Conservation (phyloP, 768 basidiomycete genomes). For the Serendipita sp. region DNA sequence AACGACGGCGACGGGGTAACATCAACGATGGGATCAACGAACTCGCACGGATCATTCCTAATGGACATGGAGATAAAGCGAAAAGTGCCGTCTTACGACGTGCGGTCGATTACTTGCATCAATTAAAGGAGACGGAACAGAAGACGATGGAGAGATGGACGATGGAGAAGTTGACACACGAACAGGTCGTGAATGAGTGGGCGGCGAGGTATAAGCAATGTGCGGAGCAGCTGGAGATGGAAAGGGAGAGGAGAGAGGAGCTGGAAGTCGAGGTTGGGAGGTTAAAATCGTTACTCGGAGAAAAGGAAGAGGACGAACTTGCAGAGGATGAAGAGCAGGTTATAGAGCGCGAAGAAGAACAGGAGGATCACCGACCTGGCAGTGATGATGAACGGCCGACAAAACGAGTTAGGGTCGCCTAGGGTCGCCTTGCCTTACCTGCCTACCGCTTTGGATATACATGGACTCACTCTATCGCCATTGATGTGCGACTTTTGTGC, state of each 20-base stretch:
- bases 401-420: neutral
- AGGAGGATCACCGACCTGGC: constrained; percentile 14
- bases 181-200: constrained; percentile 72
- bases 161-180: constrained; percentile 80
- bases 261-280: constrained; percentile 10
- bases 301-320: constrained; percentile 13
- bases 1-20: constrained; percentile 83
- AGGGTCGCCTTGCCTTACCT: neutral
- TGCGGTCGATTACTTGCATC: constrained; percentile 83
- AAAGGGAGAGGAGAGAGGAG: constrained; percentile 17
- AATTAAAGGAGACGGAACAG: constrained; percentile 80
- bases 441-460: too few relatives aligned
- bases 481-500: too few relatives aligned
- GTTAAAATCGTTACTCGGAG: constrained; percentile 1
- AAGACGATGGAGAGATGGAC: constrained; percentile 91
- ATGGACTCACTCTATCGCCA: too few relatives aligned
- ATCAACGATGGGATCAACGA: constrained; percentile 96
- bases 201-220: constrained; percentile 71
- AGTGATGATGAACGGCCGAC: neutral
- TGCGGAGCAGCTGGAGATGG: constrained; percentile 20
- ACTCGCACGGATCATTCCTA: constrained; percentile 77
- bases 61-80: constrained; percentile 71
- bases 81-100: constrained; percentile 81
- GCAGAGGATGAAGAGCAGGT: neutral
- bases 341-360: constrained; percentile 16